These are phyloP conservation scores for Agaricus subrufescens DNA, from an alignment of 768 basidiomycete genomes.

Conservation along the genomic window DNA sequence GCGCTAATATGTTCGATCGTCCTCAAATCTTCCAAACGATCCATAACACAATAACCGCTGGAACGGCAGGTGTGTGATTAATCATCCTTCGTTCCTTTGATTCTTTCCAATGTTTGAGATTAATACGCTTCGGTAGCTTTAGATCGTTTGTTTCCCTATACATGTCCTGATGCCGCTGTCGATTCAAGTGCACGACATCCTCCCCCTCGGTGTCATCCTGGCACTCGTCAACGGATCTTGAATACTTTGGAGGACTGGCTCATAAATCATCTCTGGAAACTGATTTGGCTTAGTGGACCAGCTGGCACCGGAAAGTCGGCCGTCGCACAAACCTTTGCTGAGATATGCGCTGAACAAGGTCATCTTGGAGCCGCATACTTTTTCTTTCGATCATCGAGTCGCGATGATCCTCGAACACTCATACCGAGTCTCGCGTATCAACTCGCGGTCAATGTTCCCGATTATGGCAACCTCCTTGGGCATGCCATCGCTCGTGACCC, in stretches of 20 bases:
- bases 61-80: no score
- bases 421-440: conserved; percentile 9
- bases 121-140: not conserved
- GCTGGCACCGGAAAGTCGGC: conserved; percentile 11
- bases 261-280: not conserved
- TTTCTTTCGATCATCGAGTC: not conserved
- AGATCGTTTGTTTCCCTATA: not conserved
- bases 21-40: no score
- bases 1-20: no score
- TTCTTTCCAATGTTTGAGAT: no score
- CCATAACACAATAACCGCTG: no score
- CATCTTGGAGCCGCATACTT: conserved; percentile 7
- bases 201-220: not conserved
- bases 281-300: conserved; percentile 5
- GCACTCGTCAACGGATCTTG: not conserved
- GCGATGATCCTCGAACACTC: not conserved
- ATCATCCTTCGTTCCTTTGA: no score
- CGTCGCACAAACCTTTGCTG: conserved; percentile 7
- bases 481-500: not conserved
- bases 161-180: not conserved
- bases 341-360: not conserved
- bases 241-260: not conserved
- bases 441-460: not conserved
- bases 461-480: not conserved
- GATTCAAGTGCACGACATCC: conserved; percentile 2